Percentiles rank a stretch among this genome's conserved stretches.
Conservation (phyloP, 495 filamentous ascomycete genomes). For the Acidiella bohemica region DNA sequence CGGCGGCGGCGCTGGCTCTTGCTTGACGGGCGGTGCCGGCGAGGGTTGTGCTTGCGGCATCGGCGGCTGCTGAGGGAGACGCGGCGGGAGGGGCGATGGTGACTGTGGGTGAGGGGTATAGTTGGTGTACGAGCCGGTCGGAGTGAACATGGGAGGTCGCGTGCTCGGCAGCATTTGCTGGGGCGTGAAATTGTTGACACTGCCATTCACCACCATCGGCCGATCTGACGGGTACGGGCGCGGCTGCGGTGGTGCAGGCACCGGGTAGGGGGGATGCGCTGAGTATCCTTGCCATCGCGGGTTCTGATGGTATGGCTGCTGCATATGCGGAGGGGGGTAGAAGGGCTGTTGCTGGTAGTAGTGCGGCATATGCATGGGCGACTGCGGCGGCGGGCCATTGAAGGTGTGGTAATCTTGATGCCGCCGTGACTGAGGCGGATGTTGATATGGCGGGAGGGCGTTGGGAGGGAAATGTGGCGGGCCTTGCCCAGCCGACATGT, state of each 20-base stretch:
- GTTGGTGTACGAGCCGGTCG: no score
- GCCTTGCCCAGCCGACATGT: conserved; percentile 11
- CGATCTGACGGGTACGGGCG: conserved; percentile 17
- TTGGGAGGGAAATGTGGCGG: conserved; percentile 20
- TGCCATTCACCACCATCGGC: conserved; percentile 29
- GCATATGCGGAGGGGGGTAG: no score
- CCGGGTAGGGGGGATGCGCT: conserved; percentile 16
- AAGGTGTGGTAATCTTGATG: conserved; percentile 27
- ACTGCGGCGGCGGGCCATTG: conserved; percentile 22
- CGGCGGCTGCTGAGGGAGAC: conserved; percentile 1
- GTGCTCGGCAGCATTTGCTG: conserved; percentile 23
- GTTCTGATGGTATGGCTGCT: conserved; percentile 22
- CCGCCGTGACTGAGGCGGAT: conserved; percentile 23
- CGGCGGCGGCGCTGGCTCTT: conserved; percentile 7
- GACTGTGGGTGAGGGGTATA: conserved; percentile 12
- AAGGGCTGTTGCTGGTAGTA: conserved; percentile 26
- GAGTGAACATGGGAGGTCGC: conserved; percentile 17
- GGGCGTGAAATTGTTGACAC: no score
- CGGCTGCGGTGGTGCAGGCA: conserved; percentile 18
- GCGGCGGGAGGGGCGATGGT: conserved; percentile 3
- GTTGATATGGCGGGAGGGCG: conserved; percentile 22
- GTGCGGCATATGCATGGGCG: conserved; percentile 23
- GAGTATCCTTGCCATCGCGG: conserved; percentile 20
- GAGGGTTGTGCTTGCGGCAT: conserved; percentile 17
- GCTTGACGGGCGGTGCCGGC: conserved; percentile 13